Percentiles rank a stretch among this genome's conserved stretches.
phyloP scores from a whole-genome alignment of 306 rosid genomes.

The Ormosia semicastrata region DNA sequence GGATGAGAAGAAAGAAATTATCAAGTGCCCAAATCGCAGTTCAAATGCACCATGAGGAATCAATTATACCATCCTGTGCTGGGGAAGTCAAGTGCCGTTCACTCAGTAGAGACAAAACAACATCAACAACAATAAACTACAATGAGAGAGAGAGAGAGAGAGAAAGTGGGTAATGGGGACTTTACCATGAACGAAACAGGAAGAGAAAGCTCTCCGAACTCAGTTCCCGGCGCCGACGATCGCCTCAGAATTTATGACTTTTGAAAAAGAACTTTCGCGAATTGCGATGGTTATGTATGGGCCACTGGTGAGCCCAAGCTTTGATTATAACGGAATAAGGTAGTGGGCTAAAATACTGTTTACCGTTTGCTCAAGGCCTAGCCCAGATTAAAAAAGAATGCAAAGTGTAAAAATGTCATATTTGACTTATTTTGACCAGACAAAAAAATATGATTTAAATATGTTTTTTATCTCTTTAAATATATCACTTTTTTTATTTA shows the following conservation, averaged over 20 bases:
- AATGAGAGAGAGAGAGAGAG: neutral
- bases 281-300: neutral
- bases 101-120: neutral
- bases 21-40: neutral
- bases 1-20: neutral
- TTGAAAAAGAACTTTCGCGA: constrained; percentile 3
- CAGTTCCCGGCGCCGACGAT: neutral
- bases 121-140: neutral
- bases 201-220: neutral
- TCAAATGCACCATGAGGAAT: neutral
- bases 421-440: neutral
- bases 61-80: constrained; percentile 18
- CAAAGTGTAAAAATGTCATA: neutral
- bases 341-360: neutral
- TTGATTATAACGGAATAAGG: too few species aligned
- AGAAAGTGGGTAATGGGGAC: neutral
- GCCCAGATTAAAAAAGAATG: neutral
- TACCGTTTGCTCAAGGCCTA: neutral
- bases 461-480: too few species aligned
- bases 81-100: neutral
- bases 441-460: too few species aligned
- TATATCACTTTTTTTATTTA: too few species aligned
- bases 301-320: neutral
- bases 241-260: too few species aligned
- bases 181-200: too few species aligned